A percentile compares a stretch with the other conserved stretches of the same genome.
Evolutionary conservation across 352 stramenopile genomes (phyloP).

Genomic region (Phytophthora aleatoria): DNA sequence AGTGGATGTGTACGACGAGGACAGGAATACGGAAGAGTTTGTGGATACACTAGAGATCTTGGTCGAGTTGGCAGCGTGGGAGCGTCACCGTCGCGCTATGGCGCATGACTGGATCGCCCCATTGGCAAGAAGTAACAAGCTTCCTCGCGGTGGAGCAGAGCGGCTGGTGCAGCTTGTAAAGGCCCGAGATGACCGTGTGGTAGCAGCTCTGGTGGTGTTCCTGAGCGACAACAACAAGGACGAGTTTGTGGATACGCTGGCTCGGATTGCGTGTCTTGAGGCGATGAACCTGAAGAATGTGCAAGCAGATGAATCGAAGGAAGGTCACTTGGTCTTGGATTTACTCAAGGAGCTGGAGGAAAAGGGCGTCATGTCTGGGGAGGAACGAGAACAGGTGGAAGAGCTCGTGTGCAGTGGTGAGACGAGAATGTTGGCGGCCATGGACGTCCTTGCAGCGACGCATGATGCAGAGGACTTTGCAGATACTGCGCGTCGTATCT

Average conservation of each 20-base stretch:
- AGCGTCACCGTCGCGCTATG: conserved; percentile 54
- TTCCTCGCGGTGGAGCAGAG: conserved; percentile 29
- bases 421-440: conserved; percentile 49
- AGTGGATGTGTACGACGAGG: conserved; percentile 60
- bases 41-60: conserved; percentile 63
- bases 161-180: conserved; percentile 53
- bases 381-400: conserved; percentile 37
- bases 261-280: conserved; percentile 51
- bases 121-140: conserved; percentile 38
- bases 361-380: conserved; percentile 26
- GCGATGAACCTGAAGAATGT: conserved; percentile 22
- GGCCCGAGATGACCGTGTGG: conserved; percentile 61
- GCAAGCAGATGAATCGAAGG: conserved; percentile 17
- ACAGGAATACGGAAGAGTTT: conserved; percentile 49
- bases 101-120: conserved; percentile 60
- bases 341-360: conserved; percentile 38
- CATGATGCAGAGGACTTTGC: conserved; percentile 58
- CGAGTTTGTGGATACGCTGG: conserved; percentile 69
- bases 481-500: conserved; percentile 58
- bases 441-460: conserved; percentile 59
- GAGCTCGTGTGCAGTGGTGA: conserved; percentile 39
- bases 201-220: conserved; percentile 71
- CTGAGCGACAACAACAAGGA: conserved; percentile 64
- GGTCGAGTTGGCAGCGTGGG: conserved; percentile 69
- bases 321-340: conserved; percentile 26